Percentiles rank a stretch among this genome's conserved stretches.
Conservation (phyloP, 2,329 filamentous ascomycete species). For the Trichophyton mentagrophytes region DNA sequence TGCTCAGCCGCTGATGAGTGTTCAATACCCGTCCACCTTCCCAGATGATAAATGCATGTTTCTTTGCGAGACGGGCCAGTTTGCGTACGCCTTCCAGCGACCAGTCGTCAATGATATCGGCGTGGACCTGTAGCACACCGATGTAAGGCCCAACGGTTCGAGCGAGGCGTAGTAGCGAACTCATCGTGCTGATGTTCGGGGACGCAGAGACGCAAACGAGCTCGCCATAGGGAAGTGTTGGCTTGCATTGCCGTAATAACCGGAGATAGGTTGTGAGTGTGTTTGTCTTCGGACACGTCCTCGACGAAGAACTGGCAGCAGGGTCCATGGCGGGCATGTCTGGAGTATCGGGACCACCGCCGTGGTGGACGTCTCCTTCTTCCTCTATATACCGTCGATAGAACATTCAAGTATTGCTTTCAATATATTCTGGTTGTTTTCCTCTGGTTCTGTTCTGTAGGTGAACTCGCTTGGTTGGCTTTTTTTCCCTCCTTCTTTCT, state of each 20-base stretch:
- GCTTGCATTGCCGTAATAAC: slow-evolving; percentile 23
- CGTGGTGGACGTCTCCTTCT: neutral
- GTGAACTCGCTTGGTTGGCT: neutral
- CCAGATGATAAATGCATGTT: slow-evolving; percentile 30
- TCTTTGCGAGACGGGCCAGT: slow-evolving; percentile 24
- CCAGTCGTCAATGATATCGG: slow-evolving; percentile 51
- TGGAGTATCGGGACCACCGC: neutral
- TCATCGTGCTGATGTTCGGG: slow-evolving; percentile 45
- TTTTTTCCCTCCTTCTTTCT: neutral
- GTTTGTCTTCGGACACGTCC: slow-evolving; percentile 14
- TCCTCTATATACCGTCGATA: slow-evolving; percentile 2
- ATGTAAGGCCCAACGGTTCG: slow-evolving; percentile 49
- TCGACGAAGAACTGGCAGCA: neutral
- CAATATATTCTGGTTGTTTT: neutral
- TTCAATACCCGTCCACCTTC: slow-evolving; percentile 31
- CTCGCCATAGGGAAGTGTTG: slow-evolving; percentile 26
- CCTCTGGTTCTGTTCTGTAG: neutral
- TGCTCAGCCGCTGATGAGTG: slow-evolving; percentile 22
- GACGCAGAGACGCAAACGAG: slow-evolving; percentile 39
- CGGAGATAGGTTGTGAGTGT: slow-evolving; percentile 28
- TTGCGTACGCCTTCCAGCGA: slow-evolving; percentile 40
- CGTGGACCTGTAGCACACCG: slow-evolving; percentile 48
- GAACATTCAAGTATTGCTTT: neutral
- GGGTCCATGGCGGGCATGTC: neutral
- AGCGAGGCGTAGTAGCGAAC: slow-evolving; percentile 43